Conservation (phyloP, 2,329 filamentous ascomycete genomes). For the Aureobasidium uvarum region DNA sequence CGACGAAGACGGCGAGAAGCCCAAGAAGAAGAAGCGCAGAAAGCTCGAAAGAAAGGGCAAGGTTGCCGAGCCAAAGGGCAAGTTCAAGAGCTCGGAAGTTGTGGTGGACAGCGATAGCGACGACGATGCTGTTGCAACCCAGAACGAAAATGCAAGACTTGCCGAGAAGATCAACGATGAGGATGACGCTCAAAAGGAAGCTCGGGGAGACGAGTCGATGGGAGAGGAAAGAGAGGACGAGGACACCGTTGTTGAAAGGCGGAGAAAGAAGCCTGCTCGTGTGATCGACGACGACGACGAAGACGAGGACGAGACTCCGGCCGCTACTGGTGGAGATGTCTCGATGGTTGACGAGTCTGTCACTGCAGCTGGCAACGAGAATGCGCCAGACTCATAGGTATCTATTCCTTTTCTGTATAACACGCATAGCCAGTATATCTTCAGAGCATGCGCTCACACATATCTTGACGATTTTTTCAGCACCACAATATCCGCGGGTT, state of each 20-base stretch:
- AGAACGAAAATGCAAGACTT: slow-evolving; percentile 31
- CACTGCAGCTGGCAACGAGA: slow-evolving; percentile 27
- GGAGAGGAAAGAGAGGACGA: slow-evolving; percentile 29
- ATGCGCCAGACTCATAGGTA: slow-evolving; percentile 21
- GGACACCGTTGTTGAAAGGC: slow-evolving; percentile 27
- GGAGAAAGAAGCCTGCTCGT: slow-evolving; percentile 36
- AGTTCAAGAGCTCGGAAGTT: slow-evolving; percentile 84
- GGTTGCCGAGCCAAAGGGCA: slow-evolving; percentile 46
- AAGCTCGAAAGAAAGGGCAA: slow-evolving; percentile 56
- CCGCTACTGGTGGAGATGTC: slow-evolving; percentile 27
- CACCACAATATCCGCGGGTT: background rate
- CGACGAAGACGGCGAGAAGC: slow-evolving; percentile 58
- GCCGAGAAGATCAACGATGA: slow-evolving; percentile 32
- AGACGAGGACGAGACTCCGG: slow-evolving; percentile 34
- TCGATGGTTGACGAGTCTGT: slow-evolving; percentile 26
- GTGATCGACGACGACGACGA: slow-evolving; percentile 37
- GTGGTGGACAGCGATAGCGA: slow-evolving; percentile 73
- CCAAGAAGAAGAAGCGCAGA: slow-evolving; percentile 60
- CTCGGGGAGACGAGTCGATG: slow-evolving; percentile 27
- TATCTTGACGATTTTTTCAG: background rate
- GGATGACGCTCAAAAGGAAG: slow-evolving; percentile 35
- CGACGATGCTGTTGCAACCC: slow-evolving; percentile 41
- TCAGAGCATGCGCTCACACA: background rate
- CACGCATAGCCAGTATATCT: background rate
- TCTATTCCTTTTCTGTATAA: background rate